phyloP scores from a whole-genome alignment of 352 stramenopile species.

The Pythium phragmiticola region DNA sequence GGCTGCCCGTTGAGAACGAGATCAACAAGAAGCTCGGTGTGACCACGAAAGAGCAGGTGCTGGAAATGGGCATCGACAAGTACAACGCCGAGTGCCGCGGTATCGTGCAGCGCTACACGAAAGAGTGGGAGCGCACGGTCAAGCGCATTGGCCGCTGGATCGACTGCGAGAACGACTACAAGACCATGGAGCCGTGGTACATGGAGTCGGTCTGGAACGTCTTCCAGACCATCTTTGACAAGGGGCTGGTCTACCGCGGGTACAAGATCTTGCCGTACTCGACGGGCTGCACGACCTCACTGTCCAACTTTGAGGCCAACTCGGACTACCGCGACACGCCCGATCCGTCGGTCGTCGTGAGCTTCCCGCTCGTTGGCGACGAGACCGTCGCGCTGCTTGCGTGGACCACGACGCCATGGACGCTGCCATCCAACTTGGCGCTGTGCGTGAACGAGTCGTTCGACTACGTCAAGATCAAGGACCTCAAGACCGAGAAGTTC shows the following conservation, averaged over 20 bases:
- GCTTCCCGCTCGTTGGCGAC: conserved; percentile 93
- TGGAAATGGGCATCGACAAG: conserved; percentile 97
- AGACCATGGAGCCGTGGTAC: conserved; percentile 99
- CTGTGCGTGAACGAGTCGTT: conserved; percentile 97
- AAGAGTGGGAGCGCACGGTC: conserved; percentile 98
- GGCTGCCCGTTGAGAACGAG: conserved; percentile 98
- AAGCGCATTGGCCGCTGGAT: conserved; percentile 99
- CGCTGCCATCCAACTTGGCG: conserved; percentile 97
- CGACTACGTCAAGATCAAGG: conserved; percentile 98
- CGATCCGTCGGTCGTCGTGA: conserved; percentile 97
- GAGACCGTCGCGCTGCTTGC: conserved; percentile 88
- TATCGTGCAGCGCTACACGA: conserved; percentile 98
- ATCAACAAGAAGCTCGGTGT: conserved; percentile 99
- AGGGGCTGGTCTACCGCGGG: conserved; percentile 98
- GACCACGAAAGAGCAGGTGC: conserved; percentile 96
- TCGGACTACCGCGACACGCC: conserved; percentile 99
- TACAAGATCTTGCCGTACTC: conserved; percentile 99
- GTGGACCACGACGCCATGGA: conserved; percentile 99
- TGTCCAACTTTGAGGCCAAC: conserved; percentile 99
- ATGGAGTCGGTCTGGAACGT: conserved; percentile 99
- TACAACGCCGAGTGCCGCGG: conserved; percentile 98
- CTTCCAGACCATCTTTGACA: conserved; percentile 98
- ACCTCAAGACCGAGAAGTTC: conserved; percentile 87
- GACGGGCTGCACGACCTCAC: conserved; percentile 96
- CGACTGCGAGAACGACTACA: conserved; percentile 99